A percentile compares a stretch with the other conserved stretches of the same genome.
phyloP scores from a whole-genome alignment of 306 rosid genomes.

The Prunus padus region DNA sequence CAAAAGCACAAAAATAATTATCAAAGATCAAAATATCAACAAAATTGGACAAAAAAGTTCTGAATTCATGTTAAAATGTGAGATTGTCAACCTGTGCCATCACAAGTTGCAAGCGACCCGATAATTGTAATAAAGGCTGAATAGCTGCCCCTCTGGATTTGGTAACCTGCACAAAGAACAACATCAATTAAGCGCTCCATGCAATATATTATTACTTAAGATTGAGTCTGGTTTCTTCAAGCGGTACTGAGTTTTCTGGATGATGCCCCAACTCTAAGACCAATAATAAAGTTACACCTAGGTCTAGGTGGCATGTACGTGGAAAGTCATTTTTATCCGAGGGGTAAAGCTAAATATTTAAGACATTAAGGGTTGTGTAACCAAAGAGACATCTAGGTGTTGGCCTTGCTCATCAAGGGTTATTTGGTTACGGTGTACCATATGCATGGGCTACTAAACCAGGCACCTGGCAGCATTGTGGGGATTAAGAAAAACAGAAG shows the following conservation, averaged over 20 bases:
- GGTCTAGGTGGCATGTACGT: not conserved
- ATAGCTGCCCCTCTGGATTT: constrained; percentile 60
- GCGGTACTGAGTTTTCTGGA: not conserved
- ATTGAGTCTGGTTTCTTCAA: not conserved
- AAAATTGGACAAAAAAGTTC: constrained; percentile 11
- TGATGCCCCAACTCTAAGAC: not conserved
- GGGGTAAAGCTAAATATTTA: not conserved
- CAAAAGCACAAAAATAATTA: constrained; percentile 15
- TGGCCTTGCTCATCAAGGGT: constrained; percentile 6
- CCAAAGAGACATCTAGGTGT: constrained; percentile 2
- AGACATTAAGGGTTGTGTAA: not conserved
- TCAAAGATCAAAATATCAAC: constrained; percentile 22
- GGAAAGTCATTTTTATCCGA: not conserved
- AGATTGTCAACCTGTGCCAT: constrained; percentile 63
- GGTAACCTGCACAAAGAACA: constrained; percentile 46
- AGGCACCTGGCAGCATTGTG: constrained; percentile 2
- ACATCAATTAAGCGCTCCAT: not conserved
- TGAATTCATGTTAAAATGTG: constrained; percentile 2
- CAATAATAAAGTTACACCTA: not conserved
- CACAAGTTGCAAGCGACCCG: constrained; percentile 83
- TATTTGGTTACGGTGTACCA: not conserved
- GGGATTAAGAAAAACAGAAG: not conserved
- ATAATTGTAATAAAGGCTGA: constrained; percentile 68
- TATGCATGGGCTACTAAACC: constrained; percentile 3
- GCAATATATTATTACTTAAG: constrained; percentile 1